These are phyloP conservation scores for Emericellopsis terricola DNA, from an alignment of 495 filamentous ascomycete species.

Conservation along the genomic window DNA sequence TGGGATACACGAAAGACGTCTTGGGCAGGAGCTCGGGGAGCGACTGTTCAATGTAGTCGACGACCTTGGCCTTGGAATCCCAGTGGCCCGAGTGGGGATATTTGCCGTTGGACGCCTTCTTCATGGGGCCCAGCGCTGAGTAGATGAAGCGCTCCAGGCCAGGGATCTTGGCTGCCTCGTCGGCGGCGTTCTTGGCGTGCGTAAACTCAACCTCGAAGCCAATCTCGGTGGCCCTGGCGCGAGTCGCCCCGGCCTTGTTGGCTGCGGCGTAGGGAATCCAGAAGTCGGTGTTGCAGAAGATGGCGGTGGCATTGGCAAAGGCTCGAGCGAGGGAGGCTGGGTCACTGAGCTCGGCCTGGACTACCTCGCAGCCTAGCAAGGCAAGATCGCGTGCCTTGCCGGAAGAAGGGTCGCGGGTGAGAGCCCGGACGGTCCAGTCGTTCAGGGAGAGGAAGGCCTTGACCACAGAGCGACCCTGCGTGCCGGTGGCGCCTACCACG, in stretches of 20 bases:
- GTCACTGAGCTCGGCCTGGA: slow-evolving; percentile 24
- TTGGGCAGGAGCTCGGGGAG: slow-evolving; percentile 11
- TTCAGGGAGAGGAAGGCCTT: slow-evolving; percentile 17
- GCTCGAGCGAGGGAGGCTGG: slow-evolving; percentile 17
- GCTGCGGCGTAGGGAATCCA: slow-evolving; percentile 24
- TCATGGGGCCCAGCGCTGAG: slow-evolving; percentile 17
- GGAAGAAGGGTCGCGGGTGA: slow-evolving; percentile 27
- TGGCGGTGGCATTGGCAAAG: slow-evolving; percentile 24
- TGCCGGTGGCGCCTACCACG: slow-evolving; percentile 25
- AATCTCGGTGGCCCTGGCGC: slow-evolving; percentile 7
- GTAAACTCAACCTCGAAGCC: slow-evolving; percentile 27
- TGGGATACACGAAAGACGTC: background rate
- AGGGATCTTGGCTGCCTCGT: slow-evolving; percentile 28
- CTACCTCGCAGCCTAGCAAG: slow-evolving; percentile 22
- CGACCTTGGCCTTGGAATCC: slow-evolving; percentile 20
- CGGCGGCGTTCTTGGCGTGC: slow-evolving; percentile 34
- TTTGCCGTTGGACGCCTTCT: slow-evolving; percentile 16
- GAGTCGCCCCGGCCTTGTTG: slow-evolving; percentile 5
- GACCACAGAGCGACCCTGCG: slow-evolving; percentile 25
- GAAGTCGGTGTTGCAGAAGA: slow-evolving; percentile 34
- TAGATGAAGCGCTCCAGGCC: slow-evolving; percentile 25
- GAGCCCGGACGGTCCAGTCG: slow-evolving; percentile 19
- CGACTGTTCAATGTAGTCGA: slow-evolving; percentile 17
- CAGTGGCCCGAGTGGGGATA: slow-evolving; percentile 18
- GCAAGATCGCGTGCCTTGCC: slow-evolving; percentile 17